These are phyloP conservation scores for Pythium guiyangense DNA, from an alignment of 352 stramenopile species.

Conservation along the genomic window DNA sequence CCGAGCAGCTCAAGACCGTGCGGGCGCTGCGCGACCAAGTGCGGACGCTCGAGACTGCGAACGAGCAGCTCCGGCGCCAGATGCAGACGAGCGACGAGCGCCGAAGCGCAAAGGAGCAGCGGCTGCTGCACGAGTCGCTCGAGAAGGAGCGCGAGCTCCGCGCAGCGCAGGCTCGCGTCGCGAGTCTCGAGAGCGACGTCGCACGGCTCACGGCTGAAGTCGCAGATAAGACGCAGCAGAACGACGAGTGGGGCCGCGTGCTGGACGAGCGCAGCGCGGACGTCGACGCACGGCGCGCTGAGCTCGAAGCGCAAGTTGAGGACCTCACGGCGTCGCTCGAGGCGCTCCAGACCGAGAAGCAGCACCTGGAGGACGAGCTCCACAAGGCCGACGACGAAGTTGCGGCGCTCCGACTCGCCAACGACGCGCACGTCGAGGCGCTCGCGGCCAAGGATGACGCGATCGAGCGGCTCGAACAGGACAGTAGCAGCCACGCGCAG, in stretches of 20 bases:
- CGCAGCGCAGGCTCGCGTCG: slow-evolving; percentile 25
- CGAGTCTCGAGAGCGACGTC: slow-evolving; percentile 25
- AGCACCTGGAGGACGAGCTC: slow-evolving; percentile 11
- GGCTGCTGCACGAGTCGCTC: slow-evolving; percentile 42
- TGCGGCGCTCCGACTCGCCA: neutral
- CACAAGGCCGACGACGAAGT: slow-evolving; percentile 3
- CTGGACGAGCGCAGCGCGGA: slow-evolving; percentile 34
- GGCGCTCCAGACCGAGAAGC: slow-evolving; percentile 3
- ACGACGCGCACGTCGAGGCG: neutral
- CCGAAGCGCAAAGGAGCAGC: slow-evolving; percentile 35
- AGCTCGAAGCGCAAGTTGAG: slow-evolving; percentile 13
- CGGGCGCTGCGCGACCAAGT: slow-evolving; percentile 15
- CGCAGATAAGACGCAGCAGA: slow-evolving; percentile 15
- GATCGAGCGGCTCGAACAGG: slow-evolving; percentile 5
- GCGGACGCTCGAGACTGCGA: slow-evolving; percentile 25
- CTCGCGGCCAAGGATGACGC: slow-evolving; percentile 2
- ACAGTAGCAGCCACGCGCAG: neutral
- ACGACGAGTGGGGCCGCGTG: slow-evolving; percentile 25
- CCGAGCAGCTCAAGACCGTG: slow-evolving; percentile 14
- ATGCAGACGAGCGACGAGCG: slow-evolving; percentile 33
- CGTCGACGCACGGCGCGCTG: slow-evolving; percentile 3
- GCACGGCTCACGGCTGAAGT: slow-evolving; percentile 16
- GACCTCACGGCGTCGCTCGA: slow-evolving; percentile 4
- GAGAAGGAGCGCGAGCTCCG: slow-evolving; percentile 45
- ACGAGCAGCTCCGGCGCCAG: slow-evolving; percentile 31